Evolutionary conservation across 2,329 filamentous ascomycete genomes (phyloP), one percentile per base, ranked within the genome.

Genomic region (Leptographium lundbergii): DNA sequence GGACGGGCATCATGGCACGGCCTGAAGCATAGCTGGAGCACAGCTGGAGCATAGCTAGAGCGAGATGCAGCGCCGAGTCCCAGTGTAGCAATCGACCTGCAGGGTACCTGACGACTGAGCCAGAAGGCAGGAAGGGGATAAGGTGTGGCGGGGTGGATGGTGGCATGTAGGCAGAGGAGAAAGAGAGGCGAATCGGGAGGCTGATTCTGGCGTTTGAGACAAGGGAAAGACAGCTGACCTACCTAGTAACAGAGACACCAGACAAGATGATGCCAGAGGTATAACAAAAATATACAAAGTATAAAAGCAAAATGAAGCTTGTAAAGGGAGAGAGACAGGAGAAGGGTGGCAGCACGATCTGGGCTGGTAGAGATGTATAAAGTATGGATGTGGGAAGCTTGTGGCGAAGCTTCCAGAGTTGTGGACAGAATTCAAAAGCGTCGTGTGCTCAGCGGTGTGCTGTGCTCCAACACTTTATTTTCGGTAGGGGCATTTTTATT

Each of bases 401-500:
- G 56, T 52, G 56, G 48, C 47, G n/a, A 57, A 42, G 47, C 47
- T 57, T 27, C 56, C n/a, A 24, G 32, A 55, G 36, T 55, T 55
- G 54, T 42, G 54, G 54, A 55, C 54, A 55, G 54, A 55, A 55
- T 55, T 55, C 54, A 54, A 54, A 34, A 22, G 51, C 32, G 32
- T 54, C 51, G 51, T 54, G 51, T 24, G 51, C 29, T n/a, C 48
- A 51, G 48, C 48, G 48, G 48, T 51, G 48, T 51, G 48, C 48
- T 51, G 48, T 51, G 48, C 48, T 29, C 48, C 13, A 29, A 17
- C 48, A 50, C 47, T 25, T 24, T 29, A 51, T n/a, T 45, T 45
- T 45, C 19, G 42, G 42, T 6, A n/a, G 42, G 42, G 42, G 42
- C 42, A 45, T 45, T 45, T n/a, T 19, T 42, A 42, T 45, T 45